Conservation (phyloP, 495 filamentous ascomycete genomes). For the Articulospora tetracladia region DNA sequence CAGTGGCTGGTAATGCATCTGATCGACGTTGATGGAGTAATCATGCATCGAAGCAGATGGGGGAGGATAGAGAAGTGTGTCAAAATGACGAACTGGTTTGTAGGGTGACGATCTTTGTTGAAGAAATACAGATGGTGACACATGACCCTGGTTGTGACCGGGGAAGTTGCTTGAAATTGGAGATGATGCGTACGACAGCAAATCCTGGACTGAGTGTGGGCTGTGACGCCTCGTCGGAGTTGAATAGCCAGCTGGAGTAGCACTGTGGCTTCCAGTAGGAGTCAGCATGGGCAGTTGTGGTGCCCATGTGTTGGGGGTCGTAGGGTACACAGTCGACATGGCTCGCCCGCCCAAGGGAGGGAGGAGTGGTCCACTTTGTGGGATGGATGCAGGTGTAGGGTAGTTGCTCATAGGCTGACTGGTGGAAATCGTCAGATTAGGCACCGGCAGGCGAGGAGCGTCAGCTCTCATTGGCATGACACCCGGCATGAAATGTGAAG, state of each 20-base stretch:
- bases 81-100: constrained; percentile 82
- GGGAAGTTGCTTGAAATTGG: constrained; percentile 45
- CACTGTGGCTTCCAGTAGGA: constrained; percentile 17
- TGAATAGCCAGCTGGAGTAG: constrained; percentile 21
- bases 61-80: constrained; percentile 84
- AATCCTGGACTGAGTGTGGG: constrained; percentile 25
- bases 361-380: constrained; percentile 33
- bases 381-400: constrained; percentile 12
- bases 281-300: constrained; percentile 37
- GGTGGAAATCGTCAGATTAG: constrained; percentile 46
- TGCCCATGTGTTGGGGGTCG: constrained; percentile 22
- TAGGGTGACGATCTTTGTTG: constrained; percentile 78
- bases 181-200: constrained; percentile 37
- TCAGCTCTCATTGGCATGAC: constrained; percentile 19
- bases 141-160: constrained; percentile 45
- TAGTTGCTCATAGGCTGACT: constrained; percentile 29
- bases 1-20: constrained; percentile 96
- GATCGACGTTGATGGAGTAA: constrained; percentile 62
- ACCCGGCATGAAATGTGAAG: constrained; percentile 5
- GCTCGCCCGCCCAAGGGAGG: constrained; percentile 44
- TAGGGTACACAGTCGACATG: constrained; percentile 60
- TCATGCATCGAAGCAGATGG: constrained; percentile 76
- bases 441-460: constrained; percentile 52
- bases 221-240: constrained; percentile 32
- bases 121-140: constrained; percentile 55